Evolutionary conservation across 1,284 basidiomycete species (phyloP).

Genomic region (Gymnopus androsaceus): DNA sequence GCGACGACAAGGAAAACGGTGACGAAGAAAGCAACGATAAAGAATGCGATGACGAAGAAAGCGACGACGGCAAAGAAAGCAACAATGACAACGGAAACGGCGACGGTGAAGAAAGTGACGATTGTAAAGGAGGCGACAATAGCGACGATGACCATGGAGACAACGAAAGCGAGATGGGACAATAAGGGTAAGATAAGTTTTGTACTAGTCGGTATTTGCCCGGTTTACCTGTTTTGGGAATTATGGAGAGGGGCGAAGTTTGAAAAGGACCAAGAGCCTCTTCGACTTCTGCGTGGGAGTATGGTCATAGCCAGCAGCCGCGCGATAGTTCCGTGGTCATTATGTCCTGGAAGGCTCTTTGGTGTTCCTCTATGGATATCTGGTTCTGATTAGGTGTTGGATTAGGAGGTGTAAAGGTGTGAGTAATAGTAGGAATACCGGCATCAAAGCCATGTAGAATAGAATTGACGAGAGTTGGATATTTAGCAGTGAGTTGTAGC

Average conservation of each 20-base stretch:
- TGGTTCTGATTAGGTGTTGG: too few species aligned
- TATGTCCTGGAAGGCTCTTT: not conserved
- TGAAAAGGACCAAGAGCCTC: constrained; percentile 23
- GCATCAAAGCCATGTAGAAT: constrained; percentile 13
- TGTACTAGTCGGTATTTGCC: constrained; percentile 21
- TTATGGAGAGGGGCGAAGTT: constrained; percentile 22
- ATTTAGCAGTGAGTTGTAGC: constrained; percentile 1
- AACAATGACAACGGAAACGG: too few species aligned
- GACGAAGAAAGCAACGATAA: too few species aligned
- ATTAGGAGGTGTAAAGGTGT: constrained; percentile 4
- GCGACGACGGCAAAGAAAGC: too few species aligned
- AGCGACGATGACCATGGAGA: too few species aligned
- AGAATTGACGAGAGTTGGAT: constrained; percentile 1
- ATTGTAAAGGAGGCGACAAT: too few species aligned
- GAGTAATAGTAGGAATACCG: constrained; percentile 15
- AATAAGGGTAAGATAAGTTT: constrained; percentile 22
- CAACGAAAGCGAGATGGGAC: not conserved
- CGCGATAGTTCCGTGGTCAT: not conserved
- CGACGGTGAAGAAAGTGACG: too few species aligned
- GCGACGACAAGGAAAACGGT: too few species aligned
- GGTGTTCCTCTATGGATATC: not conserved
- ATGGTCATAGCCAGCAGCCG: constrained; percentile 13
- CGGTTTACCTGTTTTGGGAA: constrained; percentile 24
- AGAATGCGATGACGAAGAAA: too few species aligned
- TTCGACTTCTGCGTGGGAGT: constrained; percentile 13